These are phyloP conservation scores for Acmispon strigosus DNA, from an alignment of 306 rosid genomes.

Conservation along the genomic window DNA sequence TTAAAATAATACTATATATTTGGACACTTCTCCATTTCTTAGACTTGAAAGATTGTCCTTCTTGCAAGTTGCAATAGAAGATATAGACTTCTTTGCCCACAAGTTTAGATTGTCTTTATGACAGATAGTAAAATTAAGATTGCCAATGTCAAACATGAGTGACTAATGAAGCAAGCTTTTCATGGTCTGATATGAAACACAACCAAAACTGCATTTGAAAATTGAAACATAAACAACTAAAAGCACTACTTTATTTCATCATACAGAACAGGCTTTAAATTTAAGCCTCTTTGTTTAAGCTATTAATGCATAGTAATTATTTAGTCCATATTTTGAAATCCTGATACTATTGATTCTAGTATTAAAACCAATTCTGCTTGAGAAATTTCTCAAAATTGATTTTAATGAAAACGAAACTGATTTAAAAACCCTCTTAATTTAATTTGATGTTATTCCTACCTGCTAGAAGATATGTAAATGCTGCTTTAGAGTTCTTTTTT, in stretches of 20 bases:
- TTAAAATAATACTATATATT: too few species aligned
- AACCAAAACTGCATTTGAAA: not conserved
- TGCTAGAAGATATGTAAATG: not conserved
- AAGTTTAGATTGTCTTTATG: not conserved
- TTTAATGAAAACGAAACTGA: too few species aligned
- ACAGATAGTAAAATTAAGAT: not conserved
- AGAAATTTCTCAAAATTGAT: too few species aligned
- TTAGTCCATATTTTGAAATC: too few species aligned
- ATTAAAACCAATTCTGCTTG: too few species aligned
- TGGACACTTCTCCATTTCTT: too few species aligned
- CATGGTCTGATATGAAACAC: not conserved
- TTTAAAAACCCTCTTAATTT: too few species aligned
- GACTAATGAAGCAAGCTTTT: not conserved
- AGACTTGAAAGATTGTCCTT: not conserved
- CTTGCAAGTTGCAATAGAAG: not conserved
- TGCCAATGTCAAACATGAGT: not conserved
- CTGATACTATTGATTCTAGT: too few species aligned
- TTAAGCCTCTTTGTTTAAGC: not conserved
- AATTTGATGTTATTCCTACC: not conserved
- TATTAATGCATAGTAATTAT: not conserved
- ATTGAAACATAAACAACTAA: not conserved
- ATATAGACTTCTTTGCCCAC: not conserved
- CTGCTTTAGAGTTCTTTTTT: not conserved
- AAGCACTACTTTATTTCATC: not conserved
- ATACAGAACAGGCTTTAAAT: not conserved